Percentiles rank a stretch among this genome's conserved stretches.
Evolutionary conservation across 441 rosid species (phyloP).

Genomic region (Biscutella laevigata): DNA sequence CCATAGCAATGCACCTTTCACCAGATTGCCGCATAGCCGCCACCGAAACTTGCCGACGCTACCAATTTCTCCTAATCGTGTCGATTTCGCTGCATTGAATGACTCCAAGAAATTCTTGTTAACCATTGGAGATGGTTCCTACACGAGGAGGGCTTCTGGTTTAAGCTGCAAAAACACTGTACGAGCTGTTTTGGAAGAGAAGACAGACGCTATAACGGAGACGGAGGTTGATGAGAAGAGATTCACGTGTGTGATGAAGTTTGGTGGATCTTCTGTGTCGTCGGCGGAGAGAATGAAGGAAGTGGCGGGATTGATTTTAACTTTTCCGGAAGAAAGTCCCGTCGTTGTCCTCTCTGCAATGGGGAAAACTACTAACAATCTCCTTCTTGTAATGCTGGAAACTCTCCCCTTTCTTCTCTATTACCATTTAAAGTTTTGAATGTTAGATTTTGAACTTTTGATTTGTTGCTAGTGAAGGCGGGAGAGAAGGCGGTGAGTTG

Average conservation of each 20-base stretch:
- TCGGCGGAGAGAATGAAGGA: conserved; percentile 71
- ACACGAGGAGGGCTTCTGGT: conserved; percentile 24
- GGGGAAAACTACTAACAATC: conserved; percentile 86
- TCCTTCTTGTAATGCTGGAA: conserved; percentile 41
- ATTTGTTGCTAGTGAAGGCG: conserved; percentile 39
- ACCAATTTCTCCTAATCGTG: conserved; percentile 22
- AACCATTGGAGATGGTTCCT: conserved; percentile 26
- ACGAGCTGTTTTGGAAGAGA: conserved; percentile 41
- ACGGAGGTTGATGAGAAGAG: conserved; percentile 37
- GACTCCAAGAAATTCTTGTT: neutral
- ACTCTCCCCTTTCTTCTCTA: neutral
- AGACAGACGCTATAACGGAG: conserved; percentile 12
- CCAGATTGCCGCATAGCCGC: conserved; percentile 13
- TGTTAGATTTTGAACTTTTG: neutral
- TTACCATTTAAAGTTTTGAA: neutral
- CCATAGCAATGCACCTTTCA: conserved; percentile 17
- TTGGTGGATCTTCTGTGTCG: conserved; percentile 83
- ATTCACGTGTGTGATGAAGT: conserved; percentile 70
- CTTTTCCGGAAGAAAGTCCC: conserved; percentile 67
- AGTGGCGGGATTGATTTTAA: conserved; percentile 57
- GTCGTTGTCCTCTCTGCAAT: conserved; percentile 81
- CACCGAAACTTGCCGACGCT: conserved; percentile 22
- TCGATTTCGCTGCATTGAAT: conserved; percentile 6
- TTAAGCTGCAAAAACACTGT: conserved; percentile 8
- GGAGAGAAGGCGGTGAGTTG: conserved; percentile 91